These are phyloP conservation scores for Dactylellina leptospora DNA, from an alignment of 2,329 filamentous ascomycete species.

Conservation along the genomic window DNA sequence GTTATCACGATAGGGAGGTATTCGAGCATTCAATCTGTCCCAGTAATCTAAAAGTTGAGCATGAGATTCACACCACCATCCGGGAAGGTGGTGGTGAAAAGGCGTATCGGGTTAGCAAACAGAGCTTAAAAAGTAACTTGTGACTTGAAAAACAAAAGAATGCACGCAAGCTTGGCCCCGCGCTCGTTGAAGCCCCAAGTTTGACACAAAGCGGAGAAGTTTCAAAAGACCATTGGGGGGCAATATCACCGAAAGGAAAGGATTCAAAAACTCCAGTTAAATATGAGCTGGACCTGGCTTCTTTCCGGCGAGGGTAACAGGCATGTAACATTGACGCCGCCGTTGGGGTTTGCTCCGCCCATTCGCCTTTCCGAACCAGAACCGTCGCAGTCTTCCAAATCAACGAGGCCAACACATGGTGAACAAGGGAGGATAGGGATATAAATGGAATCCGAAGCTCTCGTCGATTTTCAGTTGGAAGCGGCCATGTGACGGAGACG, in stretches of 20 bases:
- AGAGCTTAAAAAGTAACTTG: not conserved
- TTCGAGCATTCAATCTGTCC: constrained; percentile 46
- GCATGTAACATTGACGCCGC: constrained; percentile 10
- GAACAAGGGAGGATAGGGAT: no score
- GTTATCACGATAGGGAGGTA: constrained; percentile 39
- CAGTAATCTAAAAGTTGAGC: constrained; percentile 40
- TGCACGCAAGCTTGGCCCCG: not conserved
- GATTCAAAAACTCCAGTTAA: not conserved
- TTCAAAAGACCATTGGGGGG: no score
- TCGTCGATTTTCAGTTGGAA: no score
- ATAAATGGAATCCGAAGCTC: no score
- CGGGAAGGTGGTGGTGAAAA: constrained; percentile 20
- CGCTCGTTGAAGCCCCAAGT: not conserved
- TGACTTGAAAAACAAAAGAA: not conserved
- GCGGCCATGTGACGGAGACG: no score
- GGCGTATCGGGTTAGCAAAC: constrained; percentile 19
- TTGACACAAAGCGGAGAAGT: not conserved
- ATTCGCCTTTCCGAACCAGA: no score
- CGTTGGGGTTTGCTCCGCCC: not conserved
- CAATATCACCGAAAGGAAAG: not conserved
- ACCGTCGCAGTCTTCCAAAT: no score
- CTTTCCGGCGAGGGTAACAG: not conserved
- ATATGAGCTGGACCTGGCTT: not conserved
- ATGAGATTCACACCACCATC: constrained; percentile 2
- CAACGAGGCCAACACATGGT: no score